Percentiles rank a stretch among this genome's conserved stretches.
Conservation (phyloP, 2,329 filamentous ascomycete species). For the Cladosporium colombiae region DNA sequence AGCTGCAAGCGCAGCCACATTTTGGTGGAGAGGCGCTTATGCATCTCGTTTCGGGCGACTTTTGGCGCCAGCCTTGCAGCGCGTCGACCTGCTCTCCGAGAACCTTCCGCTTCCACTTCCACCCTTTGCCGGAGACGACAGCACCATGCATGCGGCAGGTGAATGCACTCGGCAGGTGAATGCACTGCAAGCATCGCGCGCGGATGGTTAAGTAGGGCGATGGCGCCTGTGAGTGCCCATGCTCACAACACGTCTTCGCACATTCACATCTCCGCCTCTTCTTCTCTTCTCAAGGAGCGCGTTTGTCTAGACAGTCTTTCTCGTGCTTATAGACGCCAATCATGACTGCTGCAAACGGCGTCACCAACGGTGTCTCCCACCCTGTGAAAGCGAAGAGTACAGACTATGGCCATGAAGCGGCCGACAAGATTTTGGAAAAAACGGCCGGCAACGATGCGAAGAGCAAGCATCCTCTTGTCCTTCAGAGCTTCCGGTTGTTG, state of each 20-base stretch:
- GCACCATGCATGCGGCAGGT: constrained; percentile 1
- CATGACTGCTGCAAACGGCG: constrained; percentile 13
- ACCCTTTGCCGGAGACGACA: not conserved
- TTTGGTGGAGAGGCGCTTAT: constrained; percentile 6
- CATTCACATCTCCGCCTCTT: not conserved
- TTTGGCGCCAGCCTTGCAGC: not conserved
- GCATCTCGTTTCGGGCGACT: not conserved
- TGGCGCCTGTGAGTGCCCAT: not conserved
- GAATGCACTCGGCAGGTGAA: not conserved
- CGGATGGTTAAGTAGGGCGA: constrained; percentile 4
- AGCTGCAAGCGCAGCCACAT: not conserved
- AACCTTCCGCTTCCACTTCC: not conserved
- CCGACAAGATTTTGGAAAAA: constrained; percentile 11
- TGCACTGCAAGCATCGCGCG: not conserved
- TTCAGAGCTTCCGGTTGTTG: constrained; percentile 58
- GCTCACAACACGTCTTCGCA: not conserved
- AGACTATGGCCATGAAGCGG: constrained; percentile 11
- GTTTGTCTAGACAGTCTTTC: not conserved
- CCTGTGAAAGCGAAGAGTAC: not conserved
- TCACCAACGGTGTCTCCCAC: constrained; percentile 5
- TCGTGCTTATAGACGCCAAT: not conserved
- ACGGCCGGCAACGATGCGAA: constrained; percentile 7
- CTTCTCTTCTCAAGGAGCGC: not conserved
- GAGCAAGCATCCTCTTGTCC: constrained; percentile 18
- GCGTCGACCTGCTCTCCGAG: constrained; percentile 1